A percentile compares a stretch with the other conserved stretches of the same genome.
Conservation (phyloP, 495 filamentous ascomycete species). For the Hypomontagnella submonticulosa region DNA sequence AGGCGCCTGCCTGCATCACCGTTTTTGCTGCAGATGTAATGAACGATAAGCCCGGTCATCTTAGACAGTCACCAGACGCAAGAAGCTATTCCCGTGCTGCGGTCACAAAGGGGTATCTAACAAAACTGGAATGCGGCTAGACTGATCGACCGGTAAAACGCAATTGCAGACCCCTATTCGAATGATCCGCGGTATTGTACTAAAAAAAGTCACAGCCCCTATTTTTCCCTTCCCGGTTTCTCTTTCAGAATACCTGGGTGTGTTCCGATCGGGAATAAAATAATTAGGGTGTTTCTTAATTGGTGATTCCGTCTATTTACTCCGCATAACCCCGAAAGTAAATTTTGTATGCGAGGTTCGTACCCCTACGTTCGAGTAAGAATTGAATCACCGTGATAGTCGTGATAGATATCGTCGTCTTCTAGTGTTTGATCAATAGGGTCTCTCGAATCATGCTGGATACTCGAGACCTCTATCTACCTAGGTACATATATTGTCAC, state of each 20-base stretch:
- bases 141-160: constrained; percentile 14
- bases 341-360: no score
- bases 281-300: not conserved
- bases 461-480: no score
- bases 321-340: no score
- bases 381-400: no score
- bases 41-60: not conserved
- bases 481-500: no score
- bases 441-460: no score
- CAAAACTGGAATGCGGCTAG: constrained; percentile 4
- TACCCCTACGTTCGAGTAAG: no score
- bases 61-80: not conserved
- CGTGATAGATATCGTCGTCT: no score
- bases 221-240: constrained; percentile 10
- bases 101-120: not conserved
- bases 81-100: not conserved
- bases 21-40: constrained; percentile 15
- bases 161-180: constrained; percentile 3
- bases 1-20: not conserved
- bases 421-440: no score
- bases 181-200: constrained; percentile 20
- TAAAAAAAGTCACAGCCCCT: constrained; percentile 1
- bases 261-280: not conserved
- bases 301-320: constrained; percentile 1
- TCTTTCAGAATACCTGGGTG: not conserved